A percentile compares a stretch with the other conserved stretches of the same genome.
These are phyloP conservation scores for Penicillium lagena DNA, from an alignment of 495 filamentous ascomycete genomes.

Conservation along the genomic window DNA sequence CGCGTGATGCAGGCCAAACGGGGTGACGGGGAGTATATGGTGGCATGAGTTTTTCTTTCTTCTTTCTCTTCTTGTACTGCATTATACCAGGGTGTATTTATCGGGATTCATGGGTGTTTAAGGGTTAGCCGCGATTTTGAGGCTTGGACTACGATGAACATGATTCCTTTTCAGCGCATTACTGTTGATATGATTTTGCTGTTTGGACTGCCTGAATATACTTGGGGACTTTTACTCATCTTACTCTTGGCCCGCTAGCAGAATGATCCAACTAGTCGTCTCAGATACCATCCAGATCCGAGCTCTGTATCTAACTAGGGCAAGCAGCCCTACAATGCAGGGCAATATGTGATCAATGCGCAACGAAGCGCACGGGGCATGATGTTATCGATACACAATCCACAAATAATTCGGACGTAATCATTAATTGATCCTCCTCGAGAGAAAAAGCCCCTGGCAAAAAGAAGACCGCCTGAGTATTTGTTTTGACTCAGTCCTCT, in stretches of 20 bases:
- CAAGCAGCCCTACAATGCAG: slow-evolving; percentile 14
- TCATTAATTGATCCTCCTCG: too few relatives aligned
- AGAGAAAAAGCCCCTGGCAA: too few relatives aligned
- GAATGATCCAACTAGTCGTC: too few relatives aligned
- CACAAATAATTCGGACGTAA: too few relatives aligned
- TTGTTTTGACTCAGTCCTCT: neutral
- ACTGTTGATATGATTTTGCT: neutral
- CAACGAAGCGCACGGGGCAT: slow-evolving; percentile 4
- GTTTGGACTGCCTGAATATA: too few relatives aligned
- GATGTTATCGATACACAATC: neutral
- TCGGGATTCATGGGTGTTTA: slow-evolving; percentile 1
- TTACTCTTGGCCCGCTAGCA: too few relatives aligned
- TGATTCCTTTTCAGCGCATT: slow-evolving; percentile 15
- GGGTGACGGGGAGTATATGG: slow-evolving; percentile 79
- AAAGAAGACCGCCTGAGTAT: too few relatives aligned
- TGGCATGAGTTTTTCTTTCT: slow-evolving; percentile 46
- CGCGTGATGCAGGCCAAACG: slow-evolving; percentile 61
- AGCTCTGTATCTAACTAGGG: neutral
- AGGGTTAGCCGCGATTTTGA: slow-evolving; percentile 8
- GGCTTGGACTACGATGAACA: slow-evolving; percentile 7
- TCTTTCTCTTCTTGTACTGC: neutral
- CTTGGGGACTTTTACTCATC: too few relatives aligned
- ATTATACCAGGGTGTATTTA: neutral
- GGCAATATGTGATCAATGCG: slow-evolving; percentile 23
- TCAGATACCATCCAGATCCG: neutral